These are phyloP conservation scores for Colletotrichum chlorophyti DNA, from an alignment of 2,329 filamentous ascomycete genomes.

Conservation along the genomic window DNA sequence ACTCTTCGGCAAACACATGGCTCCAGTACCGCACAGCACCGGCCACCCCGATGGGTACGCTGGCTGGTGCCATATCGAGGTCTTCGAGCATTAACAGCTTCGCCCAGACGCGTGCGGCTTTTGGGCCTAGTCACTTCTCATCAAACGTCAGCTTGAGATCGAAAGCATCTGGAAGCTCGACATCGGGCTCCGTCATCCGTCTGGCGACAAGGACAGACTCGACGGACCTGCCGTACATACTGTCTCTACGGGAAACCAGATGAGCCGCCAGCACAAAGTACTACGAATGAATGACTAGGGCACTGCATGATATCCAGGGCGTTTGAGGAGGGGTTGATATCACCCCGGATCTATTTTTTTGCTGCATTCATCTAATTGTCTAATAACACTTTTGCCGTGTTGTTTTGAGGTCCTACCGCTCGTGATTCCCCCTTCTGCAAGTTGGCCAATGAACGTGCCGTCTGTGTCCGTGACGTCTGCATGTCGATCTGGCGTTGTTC, in stretches of 20 bases:
- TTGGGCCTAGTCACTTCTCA: constrained; percentile 42
- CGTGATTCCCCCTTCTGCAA: not conserved
- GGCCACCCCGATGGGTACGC: constrained; percentile 56
- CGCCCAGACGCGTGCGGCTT: constrained; percentile 49
- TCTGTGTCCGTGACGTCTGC: constrained; percentile 4
- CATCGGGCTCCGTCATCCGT: constrained; percentile 53
- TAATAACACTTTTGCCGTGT: constrained; percentile 4
- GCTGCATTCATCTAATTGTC: constrained; percentile 20
- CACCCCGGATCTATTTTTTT: not conserved
- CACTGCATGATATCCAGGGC: constrained; percentile 27
- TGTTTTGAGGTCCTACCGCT: not conserved
- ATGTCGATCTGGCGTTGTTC: not conserved
- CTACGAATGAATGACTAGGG: constrained; percentile 24
- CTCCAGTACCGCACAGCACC: constrained; percentile 58
- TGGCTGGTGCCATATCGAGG: constrained; percentile 43
- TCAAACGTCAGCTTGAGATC: constrained; percentile 49
- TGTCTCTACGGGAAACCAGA: constrained; percentile 30
- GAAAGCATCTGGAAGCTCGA: constrained; percentile 41
- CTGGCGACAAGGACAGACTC: constrained; percentile 47
- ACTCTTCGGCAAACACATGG: constrained; percentile 51
- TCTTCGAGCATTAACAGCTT: constrained; percentile 47
- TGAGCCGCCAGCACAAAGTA: constrained; percentile 14
- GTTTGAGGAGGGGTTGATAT: not conserved
- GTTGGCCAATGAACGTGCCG: not conserved
- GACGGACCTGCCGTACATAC: constrained; percentile 42